Conservation (phyloP, 192 early-diverging fungal genomes). For the Backusella luteola region DNA sequence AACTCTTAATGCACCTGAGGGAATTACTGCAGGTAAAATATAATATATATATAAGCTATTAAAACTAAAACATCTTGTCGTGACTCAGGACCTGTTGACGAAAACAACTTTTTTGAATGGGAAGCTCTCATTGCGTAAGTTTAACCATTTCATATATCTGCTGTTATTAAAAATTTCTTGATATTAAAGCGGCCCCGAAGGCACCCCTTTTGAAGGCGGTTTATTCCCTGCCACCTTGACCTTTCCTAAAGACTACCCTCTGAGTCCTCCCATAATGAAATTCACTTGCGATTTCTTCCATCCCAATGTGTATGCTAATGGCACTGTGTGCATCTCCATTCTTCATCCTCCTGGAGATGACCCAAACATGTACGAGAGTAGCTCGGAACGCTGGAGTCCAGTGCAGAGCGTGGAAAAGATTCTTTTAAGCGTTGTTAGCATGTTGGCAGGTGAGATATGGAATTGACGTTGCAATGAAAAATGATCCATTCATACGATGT, state of each 20-base stretch:
- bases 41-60: too few species aligned
- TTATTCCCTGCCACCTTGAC: slow-evolving; percentile 86
- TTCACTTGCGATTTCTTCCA: slow-evolving; percentile 96
- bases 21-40: slow-evolving; percentile 77
- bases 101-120: slow-evolving; percentile 89
- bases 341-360: slow-evolving; percentile 97
- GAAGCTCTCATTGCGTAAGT: slow-evolving; percentile 83
- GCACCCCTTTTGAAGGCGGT: slow-evolving; percentile 94
- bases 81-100: slow-evolving; percentile 65
- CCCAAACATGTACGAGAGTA: slow-evolving; percentile 96
- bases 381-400: slow-evolving; percentile 94
- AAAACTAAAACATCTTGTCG: too few species aligned
- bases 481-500: neutral
- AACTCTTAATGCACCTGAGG: slow-evolving; percentile 87
- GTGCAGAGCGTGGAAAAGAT: slow-evolving; percentile 99
- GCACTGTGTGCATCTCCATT: slow-evolving; percentile 97
- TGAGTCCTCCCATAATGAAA: slow-evolving; percentile 94
- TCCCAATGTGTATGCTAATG: slow-evolving; percentile 95
- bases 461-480: neutral
- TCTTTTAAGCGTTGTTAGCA: slow-evolving; percentile 88
- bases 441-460: slow-evolving; percentile 71
- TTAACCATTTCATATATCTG: too few species aligned
- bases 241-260: slow-evolving; percentile 94
- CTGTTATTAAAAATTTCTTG: too few species aligned
- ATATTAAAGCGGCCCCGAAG: slow-evolving; percentile 75